These are phyloP conservation scores for Suhomyces prunicola DNA, from an alignment of 805 yeast species.

Conservation along the genomic window DNA sequence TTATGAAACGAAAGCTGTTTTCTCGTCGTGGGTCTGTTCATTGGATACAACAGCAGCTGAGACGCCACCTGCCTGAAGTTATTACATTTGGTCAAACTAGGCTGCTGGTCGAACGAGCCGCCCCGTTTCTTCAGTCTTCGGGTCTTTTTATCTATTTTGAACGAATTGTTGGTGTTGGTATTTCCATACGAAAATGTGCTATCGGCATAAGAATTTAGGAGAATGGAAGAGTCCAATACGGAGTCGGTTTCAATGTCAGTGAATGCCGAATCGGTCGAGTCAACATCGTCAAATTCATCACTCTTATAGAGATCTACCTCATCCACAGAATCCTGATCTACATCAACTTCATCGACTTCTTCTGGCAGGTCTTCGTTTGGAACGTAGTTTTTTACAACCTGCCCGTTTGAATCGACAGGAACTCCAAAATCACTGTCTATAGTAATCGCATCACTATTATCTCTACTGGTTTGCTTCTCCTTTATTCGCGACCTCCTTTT, in stretches of 20 bases:
- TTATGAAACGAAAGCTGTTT: constrained; percentile 19
- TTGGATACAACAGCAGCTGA: neutral
- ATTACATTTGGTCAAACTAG: constrained; percentile 4
- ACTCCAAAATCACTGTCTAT: constrained; percentile 32
- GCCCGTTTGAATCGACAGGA: constrained; percentile 21
- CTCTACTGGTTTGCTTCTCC: constrained; percentile 11
- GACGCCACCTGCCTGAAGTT: constrained; percentile 4
- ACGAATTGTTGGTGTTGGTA: constrained; percentile 8
- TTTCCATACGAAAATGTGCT: constrained; percentile 15
- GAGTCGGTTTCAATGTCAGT: constrained; percentile 43
- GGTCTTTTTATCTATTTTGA: constrained; percentile 11
- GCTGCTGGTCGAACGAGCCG: constrained; percentile 13
- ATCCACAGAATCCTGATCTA: constrained; percentile 12
- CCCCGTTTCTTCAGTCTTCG: constrained; percentile 16
- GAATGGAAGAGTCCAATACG: constrained; percentile 26
- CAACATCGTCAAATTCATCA: constrained; percentile 16
- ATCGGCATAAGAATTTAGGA: constrained; percentile 20
- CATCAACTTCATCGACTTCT: neutral
- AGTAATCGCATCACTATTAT: constrained; percentile 19
- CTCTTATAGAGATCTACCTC: constrained; percentile 16
- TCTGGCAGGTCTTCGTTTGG: neutral
- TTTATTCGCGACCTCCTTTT: neutral
- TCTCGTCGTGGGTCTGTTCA: neutral
- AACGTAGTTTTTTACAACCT: constrained; percentile 11
- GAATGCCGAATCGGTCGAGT: constrained; percentile 39